These are phyloP conservation scores for Starmerella geochares DNA, from an alignment of 805 yeast species.

Conservation along the genomic window DNA sequence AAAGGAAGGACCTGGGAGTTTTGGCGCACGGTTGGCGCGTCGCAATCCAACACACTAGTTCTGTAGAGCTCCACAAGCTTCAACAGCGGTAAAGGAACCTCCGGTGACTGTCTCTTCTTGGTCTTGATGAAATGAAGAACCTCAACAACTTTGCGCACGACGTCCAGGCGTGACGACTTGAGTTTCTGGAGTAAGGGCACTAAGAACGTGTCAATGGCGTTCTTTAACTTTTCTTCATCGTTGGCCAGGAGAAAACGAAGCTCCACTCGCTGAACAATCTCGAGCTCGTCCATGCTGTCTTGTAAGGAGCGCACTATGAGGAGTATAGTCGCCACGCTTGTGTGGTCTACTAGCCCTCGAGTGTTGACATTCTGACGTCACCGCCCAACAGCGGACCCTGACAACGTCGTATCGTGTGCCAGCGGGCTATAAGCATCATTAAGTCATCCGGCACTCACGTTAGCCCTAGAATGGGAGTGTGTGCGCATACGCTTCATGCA, in stretches of 20 bases:
- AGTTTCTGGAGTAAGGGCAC: slow-evolving; percentile 72
- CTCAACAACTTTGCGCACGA: slow-evolving; percentile 56
- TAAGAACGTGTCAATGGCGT: slow-evolving; percentile 50
- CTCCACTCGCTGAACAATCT: slow-evolving; percentile 17
- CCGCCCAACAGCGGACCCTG: too few species aligned
- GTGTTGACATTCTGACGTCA: slow-evolving; percentile 5
- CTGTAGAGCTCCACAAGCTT: slow-evolving; percentile 38
- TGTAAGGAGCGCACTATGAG: background rate
- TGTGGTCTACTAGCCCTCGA: background rate
- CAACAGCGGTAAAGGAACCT: slow-evolving; percentile 43
- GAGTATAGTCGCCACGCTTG: background rate
- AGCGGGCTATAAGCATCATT: too few species aligned
- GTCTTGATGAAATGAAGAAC: slow-evolving; percentile 54
- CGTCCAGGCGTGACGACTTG: slow-evolving; percentile 56
- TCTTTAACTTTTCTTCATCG: slow-evolving; percentile 53
- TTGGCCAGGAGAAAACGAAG: slow-evolving; percentile 47
- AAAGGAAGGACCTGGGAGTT: slow-evolving; percentile 14
- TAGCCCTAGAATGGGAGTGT: too few species aligned
- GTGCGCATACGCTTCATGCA: too few species aligned
- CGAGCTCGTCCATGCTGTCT: slow-evolving; percentile 11
- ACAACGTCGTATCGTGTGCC: too few species aligned
- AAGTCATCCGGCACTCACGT: too few species aligned
- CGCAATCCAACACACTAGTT: background rate
- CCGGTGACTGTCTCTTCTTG: slow-evolving; percentile 7
- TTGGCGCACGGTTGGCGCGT: slow-evolving; percentile 7